phyloP scores from a whole-genome alignment of 805 yeast species.

The Wickerhamiella siamensis region DNA sequence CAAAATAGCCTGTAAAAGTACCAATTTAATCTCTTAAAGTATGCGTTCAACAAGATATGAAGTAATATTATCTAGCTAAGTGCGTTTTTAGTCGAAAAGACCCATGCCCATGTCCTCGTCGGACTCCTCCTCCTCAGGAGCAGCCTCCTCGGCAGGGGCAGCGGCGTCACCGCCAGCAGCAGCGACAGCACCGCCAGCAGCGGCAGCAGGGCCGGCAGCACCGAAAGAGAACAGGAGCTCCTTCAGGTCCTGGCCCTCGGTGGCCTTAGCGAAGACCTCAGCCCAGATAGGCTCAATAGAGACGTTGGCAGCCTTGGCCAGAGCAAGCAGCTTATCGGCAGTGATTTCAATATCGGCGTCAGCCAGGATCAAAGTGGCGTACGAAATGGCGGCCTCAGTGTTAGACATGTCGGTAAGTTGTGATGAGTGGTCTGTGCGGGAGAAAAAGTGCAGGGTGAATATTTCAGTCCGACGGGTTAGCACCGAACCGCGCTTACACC shows the following conservation, averaged over 20 bases:
- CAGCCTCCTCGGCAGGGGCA: slow-evolving; percentile 61
- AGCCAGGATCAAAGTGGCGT: slow-evolving; percentile 89
- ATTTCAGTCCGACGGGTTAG: slow-evolving; percentile 1
- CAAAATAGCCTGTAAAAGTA: no score
- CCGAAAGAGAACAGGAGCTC: slow-evolving; percentile 50
- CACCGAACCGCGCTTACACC: no score
- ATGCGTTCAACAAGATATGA: slow-evolving; percentile 8
- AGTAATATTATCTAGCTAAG: slow-evolving; percentile 1
- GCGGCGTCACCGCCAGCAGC: slow-evolving; percentile 44
- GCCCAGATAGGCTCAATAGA: slow-evolving; percentile 64
- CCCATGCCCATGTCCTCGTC: slow-evolving; percentile 91
- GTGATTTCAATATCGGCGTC: slow-evolving; percentile 83
- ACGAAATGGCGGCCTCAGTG: slow-evolving; percentile 74
- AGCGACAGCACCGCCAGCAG: slow-evolving; percentile 88
- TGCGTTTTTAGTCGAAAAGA: slow-evolving; percentile 70
- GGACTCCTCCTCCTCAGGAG: slow-evolving; percentile 52
- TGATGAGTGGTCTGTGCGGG: slow-evolving; percentile 4
- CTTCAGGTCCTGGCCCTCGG: slow-evolving; percentile 72
- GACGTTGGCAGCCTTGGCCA: slow-evolving; percentile 50
- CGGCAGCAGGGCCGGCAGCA: slow-evolving; percentile 82
- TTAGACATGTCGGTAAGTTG: slow-evolving; percentile 45
- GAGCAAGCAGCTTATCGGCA: slow-evolving; percentile 58
- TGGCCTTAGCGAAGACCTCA: slow-evolving; percentile 71
- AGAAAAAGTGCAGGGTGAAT: slow-evolving; percentile 3
- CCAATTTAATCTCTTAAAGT: slow-evolving; percentile 1